Evolutionary conservation across 352 stramenopile genomes (phyloP), one percentile per base, ranked within the genome.

Genomic region (Phytophthora fragariae): DNA sequence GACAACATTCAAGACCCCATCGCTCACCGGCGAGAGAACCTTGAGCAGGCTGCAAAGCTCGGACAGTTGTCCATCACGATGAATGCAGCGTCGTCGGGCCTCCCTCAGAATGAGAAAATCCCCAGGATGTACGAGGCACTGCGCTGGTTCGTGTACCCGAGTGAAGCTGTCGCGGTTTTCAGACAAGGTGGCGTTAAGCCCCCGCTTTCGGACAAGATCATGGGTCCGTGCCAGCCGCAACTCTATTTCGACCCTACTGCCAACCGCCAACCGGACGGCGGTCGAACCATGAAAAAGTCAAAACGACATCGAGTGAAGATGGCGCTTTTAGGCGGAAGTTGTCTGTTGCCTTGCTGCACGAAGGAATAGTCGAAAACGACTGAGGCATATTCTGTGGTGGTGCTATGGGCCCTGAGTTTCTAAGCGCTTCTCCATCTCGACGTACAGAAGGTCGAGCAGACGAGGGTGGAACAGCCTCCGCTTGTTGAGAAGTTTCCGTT

Each of bases 121-220:
- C 33, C 64, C 17, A 27, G 65, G 1, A 70, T 17, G 9, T 29
- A 79, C 49, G 75, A 81, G 41, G 41, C 19, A 15, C 62, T 81
- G 53, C 70, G 75, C 19, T 79, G 75, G 70, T 81, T 81, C 49
- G 57, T 57, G 49, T 72, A 72, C 19, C 57, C 65, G 39, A 39
- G 33, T 8, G 65, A 72, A 12, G 57, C 57, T 12, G 53, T 72
- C 1, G 37, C 35, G 3, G 47, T 29, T 27, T 49, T 56, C 10
- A 47, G 41, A 19, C 12, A 39, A 2, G 14, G 56, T 15, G 55
- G 70, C 5, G 33, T 17, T 9, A 75, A 69, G 0, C 70, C 75
- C 5, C 63, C 65, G 9, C 70, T 81, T 11, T 68, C 70, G 17
- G 47, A 62, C 7, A 58, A 76, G 57, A 73, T 81, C 50, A 14